Conservation (phyloP, 257 asterid species). For the Gentiana straminea region DNA sequence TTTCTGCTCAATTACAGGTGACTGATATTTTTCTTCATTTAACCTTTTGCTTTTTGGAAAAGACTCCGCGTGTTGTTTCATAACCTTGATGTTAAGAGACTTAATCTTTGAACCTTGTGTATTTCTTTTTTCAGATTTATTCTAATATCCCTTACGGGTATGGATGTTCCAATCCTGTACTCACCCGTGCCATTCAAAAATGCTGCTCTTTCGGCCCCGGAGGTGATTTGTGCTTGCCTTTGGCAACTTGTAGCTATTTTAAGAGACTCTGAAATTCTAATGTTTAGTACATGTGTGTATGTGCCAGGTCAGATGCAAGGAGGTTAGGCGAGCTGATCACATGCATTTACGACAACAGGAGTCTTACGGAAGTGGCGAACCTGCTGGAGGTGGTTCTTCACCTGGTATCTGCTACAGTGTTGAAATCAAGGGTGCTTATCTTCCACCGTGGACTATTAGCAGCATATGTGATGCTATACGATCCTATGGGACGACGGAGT, state of each 20-base stretch:
- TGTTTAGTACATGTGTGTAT: slow-evolving; percentile 11
- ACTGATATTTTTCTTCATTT: slow-evolving; percentile 28
- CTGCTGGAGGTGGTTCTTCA: slow-evolving; percentile 29
- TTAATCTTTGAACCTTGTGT: slow-evolving; percentile 1
- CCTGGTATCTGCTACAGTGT: slow-evolving; percentile 60
- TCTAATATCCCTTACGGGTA: slow-evolving; percentile 53
- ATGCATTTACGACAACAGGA: slow-evolving; percentile 33
- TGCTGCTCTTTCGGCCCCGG: slow-evolving; percentile 76
- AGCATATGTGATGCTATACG: slow-evolving; percentile 57
- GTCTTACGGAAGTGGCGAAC: slow-evolving; percentile 24
- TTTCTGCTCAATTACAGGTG: slow-evolving; percentile 76
- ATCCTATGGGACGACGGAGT: slow-evolving; percentile 47
- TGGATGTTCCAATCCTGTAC: slow-evolving; percentile 80
- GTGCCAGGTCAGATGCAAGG: slow-evolving; percentile 75
- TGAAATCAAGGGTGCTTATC: slow-evolving; percentile 63
- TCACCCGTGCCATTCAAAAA: slow-evolving; percentile 78
- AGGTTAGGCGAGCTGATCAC: slow-evolving; percentile 59
- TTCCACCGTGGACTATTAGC: slow-evolving; percentile 84
- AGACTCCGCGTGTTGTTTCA: slow-evolving; percentile 21
- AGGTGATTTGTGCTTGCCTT: slow-evolving; percentile 32
- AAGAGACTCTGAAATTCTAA: slow-evolving; percentile 3
- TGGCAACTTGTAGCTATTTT: background rate
- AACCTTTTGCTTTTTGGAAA: slow-evolving; percentile 71
- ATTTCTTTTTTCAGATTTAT: slow-evolving; percentile 41
- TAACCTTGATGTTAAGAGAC: background rate